Evolutionary conservation across 768 basidiomycete species (phyloP), one percentile per base, ranked within the genome.

Genomic region (Gautieria morchelliformis): DNA sequence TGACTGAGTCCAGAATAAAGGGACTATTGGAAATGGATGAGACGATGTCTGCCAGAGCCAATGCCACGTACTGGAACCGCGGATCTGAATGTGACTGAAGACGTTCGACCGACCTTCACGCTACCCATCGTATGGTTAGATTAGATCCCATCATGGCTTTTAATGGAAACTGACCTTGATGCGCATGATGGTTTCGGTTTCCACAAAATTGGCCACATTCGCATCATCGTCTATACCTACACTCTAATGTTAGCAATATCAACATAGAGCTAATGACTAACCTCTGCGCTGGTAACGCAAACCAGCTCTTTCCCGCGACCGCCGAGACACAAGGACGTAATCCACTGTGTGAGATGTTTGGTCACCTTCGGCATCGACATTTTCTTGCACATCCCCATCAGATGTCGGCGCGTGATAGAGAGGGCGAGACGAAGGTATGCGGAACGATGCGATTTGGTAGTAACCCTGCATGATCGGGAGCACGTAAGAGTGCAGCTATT

Each of bases 401-500:
- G 72, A 65, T 37, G 74, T 72, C 10, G 67, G 61, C 54, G 80
- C 76, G 14, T 76, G 71, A 0, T 84, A 80, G 27, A 39, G 40
- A 32, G 39, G 7, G 22, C 20, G 27, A 35, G 47, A 46, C 3
- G 63, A 56, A 10, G 72, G 71, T 24, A 93, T 72, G 51, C 70
- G 67, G 67, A 95, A 88, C 11, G 79, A 74, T 0, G 91, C 72
- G 4, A 83, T 72, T 67, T 95, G 93, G 64, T 87, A 89, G 72
- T 85, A 89, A 10, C 95, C 95, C 72, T 97, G 93, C 80, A 96
- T 87, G 55, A 98, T 81, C 1, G 95, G 93, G 24, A 96, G 72
- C 40, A 94, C 80, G 63, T 89, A 97, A 9, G 84, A 77, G 70
- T 96, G 89, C 44, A 93, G 70, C 82, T 92, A 55, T 42, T 14